phyloP scores from a whole-genome alignment of 306 rosid genomes.

The Prunus davidiana region DNA sequence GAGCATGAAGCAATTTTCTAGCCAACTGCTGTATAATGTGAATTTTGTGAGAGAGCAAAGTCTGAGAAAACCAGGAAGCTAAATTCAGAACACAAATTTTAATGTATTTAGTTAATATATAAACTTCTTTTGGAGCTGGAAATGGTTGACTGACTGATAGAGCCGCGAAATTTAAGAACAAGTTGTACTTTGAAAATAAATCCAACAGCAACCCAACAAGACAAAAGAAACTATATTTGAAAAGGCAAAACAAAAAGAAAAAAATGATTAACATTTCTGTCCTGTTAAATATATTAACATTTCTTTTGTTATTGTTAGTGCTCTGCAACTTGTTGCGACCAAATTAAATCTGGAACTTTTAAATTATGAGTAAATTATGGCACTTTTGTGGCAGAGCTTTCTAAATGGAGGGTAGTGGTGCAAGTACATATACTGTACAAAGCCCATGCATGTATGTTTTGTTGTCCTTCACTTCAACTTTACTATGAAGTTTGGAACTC shows the following conservation, averaged over 20 bases:
- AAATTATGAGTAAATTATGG: too few species aligned
- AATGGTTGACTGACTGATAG: slow-evolving; percentile 11
- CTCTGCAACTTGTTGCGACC: too few species aligned
- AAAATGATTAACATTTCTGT: neutral
- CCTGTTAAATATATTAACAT: too few species aligned
- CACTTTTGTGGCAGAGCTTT: too few species aligned
- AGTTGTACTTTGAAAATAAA: neutral
- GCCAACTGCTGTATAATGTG: neutral
- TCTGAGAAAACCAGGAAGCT: neutral
- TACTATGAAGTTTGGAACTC: too few species aligned
- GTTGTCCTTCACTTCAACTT: too few species aligned
- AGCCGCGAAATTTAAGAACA: neutral
- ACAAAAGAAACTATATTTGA: neutral
- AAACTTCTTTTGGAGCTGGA: neutral
- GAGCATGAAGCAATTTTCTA: neutral
- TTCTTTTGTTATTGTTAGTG: too few species aligned
- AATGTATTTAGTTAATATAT: neutral
- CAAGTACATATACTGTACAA: too few species aligned
- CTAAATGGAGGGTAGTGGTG: too few species aligned
- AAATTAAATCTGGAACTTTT: too few species aligned
- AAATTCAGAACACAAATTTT: neutral
- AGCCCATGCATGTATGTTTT: too few species aligned
- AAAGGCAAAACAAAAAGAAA: neutral
- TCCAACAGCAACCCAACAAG: neutral
- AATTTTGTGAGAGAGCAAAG: neutral